Conservation (phyloP, 345 rosid genomes). For the Cardamine chenopodiifolia region DNA sequence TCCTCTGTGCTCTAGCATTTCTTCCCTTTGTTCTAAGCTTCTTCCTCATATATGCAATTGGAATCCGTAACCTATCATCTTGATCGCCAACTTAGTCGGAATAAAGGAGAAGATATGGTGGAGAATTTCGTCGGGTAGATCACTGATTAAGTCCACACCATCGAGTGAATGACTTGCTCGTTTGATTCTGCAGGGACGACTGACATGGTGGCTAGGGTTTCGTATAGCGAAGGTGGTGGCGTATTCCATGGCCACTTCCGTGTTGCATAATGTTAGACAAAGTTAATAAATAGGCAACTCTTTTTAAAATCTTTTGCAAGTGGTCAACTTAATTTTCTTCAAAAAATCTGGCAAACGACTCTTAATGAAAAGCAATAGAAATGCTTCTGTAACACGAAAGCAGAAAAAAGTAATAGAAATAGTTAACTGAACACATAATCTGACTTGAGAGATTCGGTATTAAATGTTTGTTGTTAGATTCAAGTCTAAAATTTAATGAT, state of each 20-base stretch:
- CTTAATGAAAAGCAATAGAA: too few relatives aligned
- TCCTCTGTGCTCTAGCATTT: too few relatives aligned
- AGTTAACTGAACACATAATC: not conserved
- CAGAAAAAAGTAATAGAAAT: not conserved
- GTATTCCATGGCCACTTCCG: not conserved
- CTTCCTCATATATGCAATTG: too few relatives aligned
- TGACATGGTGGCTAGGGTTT: not conserved
- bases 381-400: too few relatives aligned
- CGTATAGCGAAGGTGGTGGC: not conserved
- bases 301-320: too few relatives aligned
- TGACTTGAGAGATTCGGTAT: not conserved
- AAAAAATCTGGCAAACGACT: too few relatives aligned
- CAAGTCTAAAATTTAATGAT: not conserved
- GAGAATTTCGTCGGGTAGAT: constrained; percentile 30
- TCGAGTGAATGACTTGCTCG: not conserved
- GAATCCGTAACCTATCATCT: too few relatives aligned
- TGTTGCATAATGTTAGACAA: too few relatives aligned
- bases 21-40: too few relatives aligned
- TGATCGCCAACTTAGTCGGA: constrained; percentile 28
- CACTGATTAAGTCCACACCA: constrained; percentile 25
- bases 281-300: too few relatives aligned
- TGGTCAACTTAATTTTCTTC: too few relatives aligned
- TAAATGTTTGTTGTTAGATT: not conserved
- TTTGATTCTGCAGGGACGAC: not conserved
- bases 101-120: constrained; percentile 29